Conservation (phyloP, 2,329 filamentous ascomycete species). For the Penicillium psychrosexuale region DNA sequence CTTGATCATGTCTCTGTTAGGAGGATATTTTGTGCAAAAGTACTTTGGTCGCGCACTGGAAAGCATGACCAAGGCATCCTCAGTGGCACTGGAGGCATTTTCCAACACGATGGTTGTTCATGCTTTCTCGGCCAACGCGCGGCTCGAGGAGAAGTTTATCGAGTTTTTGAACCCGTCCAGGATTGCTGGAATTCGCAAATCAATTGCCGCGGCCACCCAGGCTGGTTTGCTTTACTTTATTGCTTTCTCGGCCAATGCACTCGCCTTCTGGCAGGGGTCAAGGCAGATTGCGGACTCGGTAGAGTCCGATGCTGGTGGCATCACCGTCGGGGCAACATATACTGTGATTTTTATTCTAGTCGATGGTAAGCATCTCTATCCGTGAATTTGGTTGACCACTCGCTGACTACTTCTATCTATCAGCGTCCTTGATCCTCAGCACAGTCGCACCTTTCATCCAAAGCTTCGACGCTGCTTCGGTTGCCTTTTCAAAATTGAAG, state of each 20-base stretch:
- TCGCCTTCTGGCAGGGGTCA: constrained; percentile 67
- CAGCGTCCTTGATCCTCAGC: constrained; percentile 35
- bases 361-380: constrained; percentile 24
- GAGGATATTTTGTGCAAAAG: constrained; percentile 53
- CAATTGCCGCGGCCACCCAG: constrained; percentile 54
- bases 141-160: constrained; percentile 59
- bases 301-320: constrained; percentile 6
- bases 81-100: constrained; percentile 60
- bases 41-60: constrained; percentile 50
- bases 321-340: constrained; percentile 32
- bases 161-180: constrained; percentile 50
- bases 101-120: constrained; percentile 60
- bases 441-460: constrained; percentile 40
- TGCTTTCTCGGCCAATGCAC: constrained; percentile 62
- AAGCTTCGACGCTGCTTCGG: constrained; percentile 47
- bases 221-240: constrained; percentile 65
- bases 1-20: constrained; percentile 55
- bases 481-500: constrained; percentile 57
- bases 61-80: constrained; percentile 55
- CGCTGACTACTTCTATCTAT: background rate
- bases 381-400: background rate
- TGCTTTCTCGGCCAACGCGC: constrained; percentile 57
- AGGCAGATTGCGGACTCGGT: constrained; percentile 46
- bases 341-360: constrained; percentile 38
- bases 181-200: constrained; percentile 56